A percentile compares a stretch with the other conserved stretches of the same genome.
Conservation (phyloP, 2,329 filamentous ascomycete species). For the Leptographium lundbergii region DNA sequence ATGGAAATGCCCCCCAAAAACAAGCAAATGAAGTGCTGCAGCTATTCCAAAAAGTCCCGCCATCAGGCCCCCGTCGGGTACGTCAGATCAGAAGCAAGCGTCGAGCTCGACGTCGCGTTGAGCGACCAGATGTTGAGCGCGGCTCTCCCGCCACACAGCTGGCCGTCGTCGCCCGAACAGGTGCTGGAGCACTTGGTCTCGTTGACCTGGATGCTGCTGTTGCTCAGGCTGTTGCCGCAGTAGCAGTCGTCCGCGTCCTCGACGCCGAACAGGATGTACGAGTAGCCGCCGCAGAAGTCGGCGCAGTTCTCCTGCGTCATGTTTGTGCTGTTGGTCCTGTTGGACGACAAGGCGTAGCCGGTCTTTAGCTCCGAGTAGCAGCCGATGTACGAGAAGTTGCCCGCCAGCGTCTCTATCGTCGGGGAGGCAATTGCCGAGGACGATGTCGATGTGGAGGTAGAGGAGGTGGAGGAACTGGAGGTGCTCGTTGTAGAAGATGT, state of each 20-base stretch:
- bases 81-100: background rate
- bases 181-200: conserved; percentile 7
- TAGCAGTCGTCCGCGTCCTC: conserved; percentile 40
- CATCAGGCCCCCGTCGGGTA: background rate
- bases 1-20: background rate
- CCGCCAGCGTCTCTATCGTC: conserved; percentile 15
- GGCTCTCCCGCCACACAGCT: conserved; percentile 10
- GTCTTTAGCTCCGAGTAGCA: conserved; percentile 19
- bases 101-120: background rate
- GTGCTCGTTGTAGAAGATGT: too few species aligned
- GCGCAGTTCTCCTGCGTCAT: conserved; percentile 39
- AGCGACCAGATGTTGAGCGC: conserved; percentile 8
- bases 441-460: background rate
- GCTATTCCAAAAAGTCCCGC: background rate
- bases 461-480: conserved; percentile 5
- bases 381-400: conserved; percentile 18
- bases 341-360: conserved; percentile 11
- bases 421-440: conserved; percentile 3
- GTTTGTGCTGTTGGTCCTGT: conserved; percentile 10
- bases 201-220: conserved; percentile 1
- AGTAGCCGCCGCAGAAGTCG: conserved; percentile 32
- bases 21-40: background rate
- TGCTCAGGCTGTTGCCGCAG: conserved; percentile 23
- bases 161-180: conserved; percentile 8
- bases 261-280: conserved; percentile 32